phyloP scores from a whole-genome alignment of 2,329 filamentous ascomycete genomes.

The Aspergillus sp. region DNA sequence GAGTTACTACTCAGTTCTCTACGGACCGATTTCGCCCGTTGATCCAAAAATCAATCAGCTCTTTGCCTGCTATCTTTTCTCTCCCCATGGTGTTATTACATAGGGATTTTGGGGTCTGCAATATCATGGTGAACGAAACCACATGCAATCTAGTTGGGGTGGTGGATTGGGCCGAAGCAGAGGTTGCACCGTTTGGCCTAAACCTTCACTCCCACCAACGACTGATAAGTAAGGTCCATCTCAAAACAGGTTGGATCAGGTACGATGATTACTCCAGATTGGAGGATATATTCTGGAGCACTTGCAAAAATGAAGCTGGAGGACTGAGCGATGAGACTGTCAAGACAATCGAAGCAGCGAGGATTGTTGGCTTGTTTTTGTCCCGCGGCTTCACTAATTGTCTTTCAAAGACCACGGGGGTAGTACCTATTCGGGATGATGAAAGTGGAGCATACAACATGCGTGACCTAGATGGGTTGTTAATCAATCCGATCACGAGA shows the following conservation, averaged over 20 bases:
- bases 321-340: constrained; percentile 28
- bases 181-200: constrained; percentile 44
- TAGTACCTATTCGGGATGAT: constrained; percentile 41
- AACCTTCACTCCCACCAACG: constrained; percentile 41
- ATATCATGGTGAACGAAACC: constrained; percentile 44
- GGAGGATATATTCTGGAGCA: constrained; percentile 38
- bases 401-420: constrained; percentile 38
- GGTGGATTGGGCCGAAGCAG: constrained; percentile 48
- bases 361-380: constrained; percentile 37
- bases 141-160: constrained; percentile 44
- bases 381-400: constrained; percentile 44
- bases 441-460: constrained; percentile 44
- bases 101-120: constrained; percentile 41
- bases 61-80: constrained; percentile 38
- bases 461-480: constrained; percentile 38
- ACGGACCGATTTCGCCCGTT: constrained; percentile 36
- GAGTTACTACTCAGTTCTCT: constrained; percentile 35
- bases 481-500: constrained; percentile 13
- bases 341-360: constrained; percentile 34
- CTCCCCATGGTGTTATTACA: constrained; percentile 47
- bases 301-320: constrained; percentile 33
- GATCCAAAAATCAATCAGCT: constrained; percentile 34
- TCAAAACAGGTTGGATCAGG: constrained; percentile 37
- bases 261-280: constrained; percentile 38
- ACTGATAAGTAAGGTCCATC: constrained; percentile 40